Evolutionary conservation across 2,329 filamentous ascomycete genomes (phyloP).

Genomic region (Xylariaceae sp.): DNA sequence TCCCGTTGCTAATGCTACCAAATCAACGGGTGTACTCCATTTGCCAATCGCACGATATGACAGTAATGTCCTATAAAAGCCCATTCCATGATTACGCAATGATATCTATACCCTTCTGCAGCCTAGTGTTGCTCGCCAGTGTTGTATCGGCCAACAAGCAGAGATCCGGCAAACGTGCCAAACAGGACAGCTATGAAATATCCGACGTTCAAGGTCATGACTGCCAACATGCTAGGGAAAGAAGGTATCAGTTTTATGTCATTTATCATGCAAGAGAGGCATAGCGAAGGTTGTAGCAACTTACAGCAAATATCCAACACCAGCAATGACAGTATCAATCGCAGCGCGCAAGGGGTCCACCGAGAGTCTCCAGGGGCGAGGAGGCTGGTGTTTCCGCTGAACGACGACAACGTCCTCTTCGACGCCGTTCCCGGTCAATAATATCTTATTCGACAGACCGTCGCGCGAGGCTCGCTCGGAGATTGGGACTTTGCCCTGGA

Average conservation of each 20-base stretch:
- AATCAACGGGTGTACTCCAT: too few relatives aligned
- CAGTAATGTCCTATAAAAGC: too few relatives aligned
- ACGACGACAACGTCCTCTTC: slow-evolving; percentile 80
- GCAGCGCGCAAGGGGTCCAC: slow-evolving; percentile 47
- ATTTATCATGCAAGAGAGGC: neutral
- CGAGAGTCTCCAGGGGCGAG: slow-evolving; percentile 78
- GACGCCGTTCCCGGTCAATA: slow-evolving; percentile 71
- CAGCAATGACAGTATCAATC: slow-evolving; percentile 31
- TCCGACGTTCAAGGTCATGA: slow-evolving; percentile 35
- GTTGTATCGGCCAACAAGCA: slow-evolving; percentile 70
- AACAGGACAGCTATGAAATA: slow-evolving; percentile 34
- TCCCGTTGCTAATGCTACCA: too few relatives aligned
- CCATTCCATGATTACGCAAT: too few relatives aligned
- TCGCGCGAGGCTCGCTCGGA: slow-evolving; percentile 59
- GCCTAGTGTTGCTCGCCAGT: neutral
- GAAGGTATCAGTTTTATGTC: slow-evolving; percentile 1
- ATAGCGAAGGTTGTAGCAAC: slow-evolving; percentile 8
- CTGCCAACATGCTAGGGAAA: slow-evolving; percentile 36
- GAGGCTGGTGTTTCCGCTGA: slow-evolving; percentile 50
- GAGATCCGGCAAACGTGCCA: slow-evolving; percentile 74
- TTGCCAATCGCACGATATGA: too few relatives aligned
- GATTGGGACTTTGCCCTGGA: slow-evolving; percentile 61
- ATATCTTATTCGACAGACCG: slow-evolving; percentile 61
- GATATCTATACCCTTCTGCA: too few relatives aligned
- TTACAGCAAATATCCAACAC: slow-evolving; percentile 34